Evolutionary conservation across 2,329 filamentous ascomycete species (phyloP), one percentile per base, ranked within the genome.

Genomic region (Stachybotrys echinatus): DNA sequence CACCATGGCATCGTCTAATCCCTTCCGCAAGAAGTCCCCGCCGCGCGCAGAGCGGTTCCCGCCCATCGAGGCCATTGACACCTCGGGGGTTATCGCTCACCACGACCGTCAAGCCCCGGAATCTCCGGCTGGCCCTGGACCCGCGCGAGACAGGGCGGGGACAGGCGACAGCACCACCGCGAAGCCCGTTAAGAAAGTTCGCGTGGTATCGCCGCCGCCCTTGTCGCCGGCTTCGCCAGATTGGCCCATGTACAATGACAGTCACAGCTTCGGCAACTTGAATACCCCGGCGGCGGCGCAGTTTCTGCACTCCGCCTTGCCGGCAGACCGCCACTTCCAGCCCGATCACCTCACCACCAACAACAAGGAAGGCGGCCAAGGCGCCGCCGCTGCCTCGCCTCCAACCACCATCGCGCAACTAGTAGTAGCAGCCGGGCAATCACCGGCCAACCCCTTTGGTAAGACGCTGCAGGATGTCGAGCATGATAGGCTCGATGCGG

Each of bases 151-250:
- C 10, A 34, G 27, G 14, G 27, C 27, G 14, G 27, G 27, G 14
- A 34, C 27, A 34, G 27, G 10, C 27, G 27, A 34, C 27, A 34
- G 27, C 27, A 34, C 27, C 10, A 5, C 27, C 5, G 63, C 65
- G 39, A 88, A 78, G 71, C 72, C 81, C 38, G 74, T 79, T 52
- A 87, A 87, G 68, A 86, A 81, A 60, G 85, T 88, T 52, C 81
- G 84, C 60, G 79, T 86, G 8, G 76, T 84, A 61, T 84, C 81
- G 40, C 83, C 83, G 47, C 81, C 81, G 51, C 81, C 81, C 3
- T 75, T 77, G n/a, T 78, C 77, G 12, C 77, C 79, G 56, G 78
- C 81, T 55, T 79, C 77, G 23, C 63, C 65, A 19, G 64, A 64
- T 51, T 67, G 59, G 65, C 68, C 61, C 17, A 56, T 62, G 49